Evolutionary conservation across 345 rosid species (phyloP), one percentile per base, ranked within the genome.

Genomic region (Lepidium sativum): DNA sequence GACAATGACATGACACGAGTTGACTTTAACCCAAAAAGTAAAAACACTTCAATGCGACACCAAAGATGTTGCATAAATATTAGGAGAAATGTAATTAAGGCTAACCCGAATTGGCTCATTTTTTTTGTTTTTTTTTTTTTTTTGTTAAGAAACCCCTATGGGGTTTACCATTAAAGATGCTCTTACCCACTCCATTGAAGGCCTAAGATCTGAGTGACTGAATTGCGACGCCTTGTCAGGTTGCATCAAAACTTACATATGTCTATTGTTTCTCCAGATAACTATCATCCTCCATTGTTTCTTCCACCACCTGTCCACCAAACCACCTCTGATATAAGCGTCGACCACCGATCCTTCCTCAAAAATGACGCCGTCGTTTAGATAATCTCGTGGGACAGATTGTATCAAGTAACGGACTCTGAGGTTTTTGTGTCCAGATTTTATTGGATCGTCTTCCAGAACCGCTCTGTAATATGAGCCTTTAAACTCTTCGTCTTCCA

Each of bases 241-340:
- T 13, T 12, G 0, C 1, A 18, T 17, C 54, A 17, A 49, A 49
- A 49, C 54, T 49, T 27, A 49, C 54, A n/a, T 18, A 27, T 49
- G 18, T 50, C n/a, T n/a, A 27, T 8, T 18, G 35, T 50, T 35
- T 18, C 54, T 50, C 35, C 1, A 27, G 63, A 12, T 32, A 77
- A 9, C 69, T 79, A 0, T 67, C 79, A 17, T 45, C 42, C 2
- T 71, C 75, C 7, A 72, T 31, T 40, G 69, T 65, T 74, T 71
- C 79, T 33, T 71, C 63, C 6, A 82, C 68, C 51, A 80, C 50
- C 86, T 83, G 42, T 75, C 66, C 87, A 84, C 70, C 84, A 83
- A 83, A 8, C 80, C 83, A 45, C 73, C 70, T 37, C 56, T 57
- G 10, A 65, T 54, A 27, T 45, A 31, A 1, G 72, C 81, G 29